Evolutionary conservation across 2,329 filamentous ascomycete species (phyloP).

Genomic region (Purpureocillium takamizusanense): DNA sequence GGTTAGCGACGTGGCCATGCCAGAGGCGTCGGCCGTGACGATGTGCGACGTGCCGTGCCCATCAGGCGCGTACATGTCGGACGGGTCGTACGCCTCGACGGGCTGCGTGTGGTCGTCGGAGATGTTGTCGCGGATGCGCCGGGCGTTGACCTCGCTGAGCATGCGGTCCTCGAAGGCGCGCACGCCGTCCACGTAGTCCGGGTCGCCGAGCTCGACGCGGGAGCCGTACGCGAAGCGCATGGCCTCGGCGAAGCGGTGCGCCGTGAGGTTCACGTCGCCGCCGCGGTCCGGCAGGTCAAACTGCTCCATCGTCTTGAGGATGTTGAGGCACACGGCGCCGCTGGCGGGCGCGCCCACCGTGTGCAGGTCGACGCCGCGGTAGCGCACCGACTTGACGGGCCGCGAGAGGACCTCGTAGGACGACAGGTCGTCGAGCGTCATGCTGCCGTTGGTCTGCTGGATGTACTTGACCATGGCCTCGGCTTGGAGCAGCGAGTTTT

Average conservation of each 20-base stretch:
- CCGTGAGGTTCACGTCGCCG: conserved; percentile 52
- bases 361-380: conserved; percentile 62
- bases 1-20: conserved; percentile 71
- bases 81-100: conserved; percentile 64
- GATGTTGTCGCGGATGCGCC: conserved; percentile 56
- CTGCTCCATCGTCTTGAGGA: conserved; percentile 76
- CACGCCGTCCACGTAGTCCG: conserved; percentile 59
- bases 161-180: conserved; percentile 57
- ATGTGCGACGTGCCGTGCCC: conserved; percentile 69
- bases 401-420: conserved; percentile 64
- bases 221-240: conserved; percentile 83
- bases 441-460: conserved; percentile 65
- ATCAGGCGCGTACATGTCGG: conserved; percentile 54
- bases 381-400: conserved; percentile 53
- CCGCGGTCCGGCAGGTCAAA: conserved; percentile 49
- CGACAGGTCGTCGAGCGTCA: conserved; percentile 70
- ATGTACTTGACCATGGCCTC: conserved; percentile 64
- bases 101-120: conserved; percentile 63
- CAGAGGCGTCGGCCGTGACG: conserved; percentile 60
- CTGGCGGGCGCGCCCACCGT: conserved; percentile 66
- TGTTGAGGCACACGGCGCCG: conserved; percentile 65
- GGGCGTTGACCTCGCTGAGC: conserved; percentile 51
- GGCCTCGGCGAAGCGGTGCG: conserved; percentile 78
- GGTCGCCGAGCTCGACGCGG: conserved; percentile 75
- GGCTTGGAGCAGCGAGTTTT: conserved; percentile 36